A percentile compares a stretch with the other conserved stretches of the same genome.
phyloP scores from a whole-genome alignment of 805 yeast genomes.

The Torulaspora gathmanii region DNA sequence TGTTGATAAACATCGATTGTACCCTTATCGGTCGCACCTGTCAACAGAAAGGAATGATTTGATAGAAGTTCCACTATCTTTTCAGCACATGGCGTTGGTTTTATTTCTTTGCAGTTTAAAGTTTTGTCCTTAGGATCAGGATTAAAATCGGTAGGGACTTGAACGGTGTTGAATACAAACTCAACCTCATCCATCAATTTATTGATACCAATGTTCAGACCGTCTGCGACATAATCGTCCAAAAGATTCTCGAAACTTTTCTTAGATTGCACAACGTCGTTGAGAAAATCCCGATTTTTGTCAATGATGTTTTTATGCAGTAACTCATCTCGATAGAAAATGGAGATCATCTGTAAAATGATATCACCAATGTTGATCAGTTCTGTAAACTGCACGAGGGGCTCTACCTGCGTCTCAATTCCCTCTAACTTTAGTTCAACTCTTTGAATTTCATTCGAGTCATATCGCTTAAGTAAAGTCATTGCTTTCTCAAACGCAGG shows the following conservation, averaged over 20 bases:
- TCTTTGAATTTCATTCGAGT: constrained; percentile 46
- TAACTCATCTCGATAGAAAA: constrained; percentile 84
- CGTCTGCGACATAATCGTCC: constrained; percentile 88
- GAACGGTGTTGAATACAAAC: constrained; percentile 49
- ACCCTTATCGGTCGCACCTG: constrained; percentile 80
- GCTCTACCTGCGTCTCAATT: constrained; percentile 54
- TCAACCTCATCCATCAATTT: constrained; percentile 80
- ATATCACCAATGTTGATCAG: constrained; percentile 89
- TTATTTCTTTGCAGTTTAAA: constrained; percentile 29
- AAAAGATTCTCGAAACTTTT: constrained; percentile 74
- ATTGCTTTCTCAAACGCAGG: constrained; percentile 84
- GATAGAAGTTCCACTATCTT: constrained; percentile 58
- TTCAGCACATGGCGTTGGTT: constrained; percentile 61
- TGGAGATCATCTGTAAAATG: constrained; percentile 85
- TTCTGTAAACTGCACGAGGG: constrained; percentile 81
- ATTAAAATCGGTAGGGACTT: constrained; percentile 58
- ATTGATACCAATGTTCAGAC: constrained; percentile 86
- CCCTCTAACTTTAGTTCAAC: constrained; percentile 35
- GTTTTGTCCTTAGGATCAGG: constrained; percentile 37
- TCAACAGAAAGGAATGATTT: constrained; percentile 66
- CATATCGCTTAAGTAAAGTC: constrained; percentile 60
- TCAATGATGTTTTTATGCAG: constrained; percentile 50
- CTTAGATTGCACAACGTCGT: constrained; percentile 72
- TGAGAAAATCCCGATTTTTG: constrained; percentile 69
- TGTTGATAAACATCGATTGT: constrained; percentile 90